These are phyloP conservation scores for Cladosporium halotolerans DNA, from an alignment of 2,329 filamentous ascomycete species.

Conservation along the genomic window DNA sequence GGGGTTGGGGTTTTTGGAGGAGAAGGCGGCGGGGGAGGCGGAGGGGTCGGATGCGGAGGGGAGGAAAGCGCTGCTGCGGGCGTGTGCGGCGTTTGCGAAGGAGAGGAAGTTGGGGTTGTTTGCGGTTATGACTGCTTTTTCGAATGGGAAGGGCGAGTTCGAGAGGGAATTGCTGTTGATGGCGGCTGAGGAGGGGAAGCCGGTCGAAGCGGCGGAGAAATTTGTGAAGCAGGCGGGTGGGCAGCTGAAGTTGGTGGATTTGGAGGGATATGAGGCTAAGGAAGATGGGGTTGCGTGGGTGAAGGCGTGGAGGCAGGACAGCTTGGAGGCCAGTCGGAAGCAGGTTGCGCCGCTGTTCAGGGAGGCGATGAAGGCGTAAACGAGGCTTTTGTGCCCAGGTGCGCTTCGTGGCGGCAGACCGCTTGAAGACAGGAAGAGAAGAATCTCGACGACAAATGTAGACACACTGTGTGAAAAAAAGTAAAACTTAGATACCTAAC, in stretches of 20 bases:
- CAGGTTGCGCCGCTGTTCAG: conserved; percentile 56
- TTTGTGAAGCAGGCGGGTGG: conserved; percentile 48
- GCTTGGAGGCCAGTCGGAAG: conserved; percentile 55
- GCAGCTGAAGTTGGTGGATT: conserved; percentile 52
- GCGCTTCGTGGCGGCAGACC: too few relatives aligned
- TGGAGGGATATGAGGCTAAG: conserved; percentile 39
- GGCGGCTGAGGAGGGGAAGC: conserved; percentile 45
- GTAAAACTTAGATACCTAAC: too few relatives aligned
- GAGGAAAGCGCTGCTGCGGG: conserved; percentile 47
- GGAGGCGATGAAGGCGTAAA: conserved; percentile 32
- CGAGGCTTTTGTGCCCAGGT: too few relatives aligned
- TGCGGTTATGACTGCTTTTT: conserved; percentile 63
- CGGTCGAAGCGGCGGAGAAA: conserved; percentile 43
- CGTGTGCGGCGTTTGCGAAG: conserved; percentile 48
- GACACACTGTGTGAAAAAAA: too few relatives aligned
- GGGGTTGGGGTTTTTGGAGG: conserved; percentile 52
- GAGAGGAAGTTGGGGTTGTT: conserved; percentile 57
- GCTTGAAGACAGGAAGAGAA: too few relatives aligned
- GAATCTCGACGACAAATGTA: too few relatives aligned
- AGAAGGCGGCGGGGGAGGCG: neutral
- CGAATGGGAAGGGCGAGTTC: conserved; percentile 49
- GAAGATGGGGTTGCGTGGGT: conserved; percentile 41
- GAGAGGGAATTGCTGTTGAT: conserved; percentile 64
- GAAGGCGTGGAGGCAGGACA: conserved; percentile 60
- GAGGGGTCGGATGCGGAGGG: conserved; percentile 35